A percentile compares a stretch with the other conserved stretches of the same genome.
Evolutionary conservation across 2,329 filamentous ascomycete genomes (phyloP).

Genomic region (Xylariaceae sp.): DNA sequence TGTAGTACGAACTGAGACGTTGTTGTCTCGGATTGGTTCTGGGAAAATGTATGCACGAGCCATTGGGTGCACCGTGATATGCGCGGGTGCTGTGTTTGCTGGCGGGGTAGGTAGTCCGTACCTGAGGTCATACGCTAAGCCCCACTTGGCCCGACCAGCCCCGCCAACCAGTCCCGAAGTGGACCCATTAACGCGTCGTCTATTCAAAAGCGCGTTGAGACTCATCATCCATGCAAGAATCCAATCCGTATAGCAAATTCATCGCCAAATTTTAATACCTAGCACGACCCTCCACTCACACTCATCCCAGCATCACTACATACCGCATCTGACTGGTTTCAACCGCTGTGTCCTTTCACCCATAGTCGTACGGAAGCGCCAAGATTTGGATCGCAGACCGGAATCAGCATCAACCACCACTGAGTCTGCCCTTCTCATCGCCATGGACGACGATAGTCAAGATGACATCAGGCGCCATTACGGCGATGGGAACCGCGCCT

Average conservation of each 20-base stretch:
- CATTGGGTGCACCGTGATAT: no score
- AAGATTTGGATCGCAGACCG: background rate
- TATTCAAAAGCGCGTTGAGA: background rate
- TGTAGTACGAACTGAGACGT: no score
- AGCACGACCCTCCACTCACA: background rate
- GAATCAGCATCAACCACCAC: background rate
- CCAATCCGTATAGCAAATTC: background rate
- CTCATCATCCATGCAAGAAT: background rate
- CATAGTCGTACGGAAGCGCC: background rate
- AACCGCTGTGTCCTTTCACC: background rate
- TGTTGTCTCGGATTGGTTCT: no score
- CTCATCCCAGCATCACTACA: background rate
- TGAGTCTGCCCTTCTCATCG: background rate
- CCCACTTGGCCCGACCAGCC: background rate
- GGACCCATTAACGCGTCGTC: background rate
- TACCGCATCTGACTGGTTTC: background rate
- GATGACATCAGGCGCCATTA: slow-evolving; percentile 37
- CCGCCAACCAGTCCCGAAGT: background rate
- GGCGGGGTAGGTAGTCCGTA: no score
- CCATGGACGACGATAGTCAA: slow-evolving; percentile 29
- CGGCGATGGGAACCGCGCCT: slow-evolving; percentile 70
- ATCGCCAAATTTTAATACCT: background rate
- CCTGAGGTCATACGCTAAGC: background rate
- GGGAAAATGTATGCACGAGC: no score
- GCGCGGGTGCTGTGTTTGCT: no score